phyloP scores from a whole-genome alignment of 1,139 yeast genomes.

The Suhomyces bokatorum region DNA sequence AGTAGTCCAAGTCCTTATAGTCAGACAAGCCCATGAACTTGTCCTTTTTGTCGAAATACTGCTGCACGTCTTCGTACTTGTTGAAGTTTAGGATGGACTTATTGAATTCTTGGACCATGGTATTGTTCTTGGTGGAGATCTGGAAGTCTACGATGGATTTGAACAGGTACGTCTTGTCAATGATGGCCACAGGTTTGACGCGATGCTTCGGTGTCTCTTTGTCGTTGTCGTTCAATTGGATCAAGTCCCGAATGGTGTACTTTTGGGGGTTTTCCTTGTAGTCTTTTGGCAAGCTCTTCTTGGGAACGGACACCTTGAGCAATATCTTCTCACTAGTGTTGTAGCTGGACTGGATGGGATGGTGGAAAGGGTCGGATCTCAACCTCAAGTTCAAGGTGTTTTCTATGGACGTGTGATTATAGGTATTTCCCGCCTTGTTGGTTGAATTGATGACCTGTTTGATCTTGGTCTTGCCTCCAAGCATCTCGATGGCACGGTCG shows the following conservation, averaged over 20 bases:
- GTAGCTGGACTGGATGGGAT: conserved; percentile 66
- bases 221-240: conserved; percentile 28
- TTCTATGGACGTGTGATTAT: conserved; percentile 19
- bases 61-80: conserved; percentile 39
- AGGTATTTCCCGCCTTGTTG: conserved; percentile 14
- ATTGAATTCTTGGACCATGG: conserved; percentile 40
- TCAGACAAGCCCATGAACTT: conserved; percentile 35
- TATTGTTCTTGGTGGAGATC: conserved; percentile 59
- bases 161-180: conserved; percentile 73
- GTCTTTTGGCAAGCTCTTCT: conserved; percentile 42
- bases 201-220: conserved; percentile 29
- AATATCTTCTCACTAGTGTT: conserved; percentile 62
- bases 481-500: conserved; percentile 64
- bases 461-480: conserved; percentile 68
- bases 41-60: conserved; percentile 42
- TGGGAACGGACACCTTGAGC: conserved; percentile 70
- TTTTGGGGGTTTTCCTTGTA: conserved; percentile 40
- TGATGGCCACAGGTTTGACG: conserved; percentile 64
- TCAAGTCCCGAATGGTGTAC: conserved; percentile 54
- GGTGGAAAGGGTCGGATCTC: conserved; percentile 74
- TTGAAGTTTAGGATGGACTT: conserved; percentile 25
- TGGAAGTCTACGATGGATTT: conserved; percentile 91
- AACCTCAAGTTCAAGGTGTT: conserved; percentile 61
- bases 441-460: conserved; percentile 36
- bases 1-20: conserved; percentile 26